Percentiles rank a stretch among this genome's conserved stretches.
Evolutionary conservation across 2,329 filamentous ascomycete species (phyloP).

Genomic region (Arachnomyces sp.): DNA sequence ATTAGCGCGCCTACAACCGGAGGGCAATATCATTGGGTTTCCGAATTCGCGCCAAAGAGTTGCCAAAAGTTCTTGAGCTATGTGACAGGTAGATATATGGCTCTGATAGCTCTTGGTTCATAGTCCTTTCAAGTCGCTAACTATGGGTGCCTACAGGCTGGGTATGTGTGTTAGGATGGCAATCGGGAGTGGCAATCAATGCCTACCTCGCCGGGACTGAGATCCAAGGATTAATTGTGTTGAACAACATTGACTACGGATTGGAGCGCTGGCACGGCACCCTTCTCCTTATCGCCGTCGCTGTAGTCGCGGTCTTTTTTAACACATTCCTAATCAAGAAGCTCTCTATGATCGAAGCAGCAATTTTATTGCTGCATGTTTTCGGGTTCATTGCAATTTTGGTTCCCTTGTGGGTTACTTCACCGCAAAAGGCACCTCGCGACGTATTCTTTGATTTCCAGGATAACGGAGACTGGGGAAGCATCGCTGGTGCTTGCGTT

Average conservation of each 20-base stretch:
- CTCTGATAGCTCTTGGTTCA: background rate
- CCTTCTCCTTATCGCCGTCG: slow-evolving; percentile 19
- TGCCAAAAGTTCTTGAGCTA: slow-evolving; percentile 29
- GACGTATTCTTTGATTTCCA: slow-evolving; percentile 20
- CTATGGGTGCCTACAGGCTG: slow-evolving; percentile 16
- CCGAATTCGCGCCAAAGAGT: slow-evolving; percentile 27
- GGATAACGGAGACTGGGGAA: slow-evolving; percentile 21
- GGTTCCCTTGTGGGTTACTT: slow-evolving; percentile 23
- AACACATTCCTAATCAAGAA: slow-evolving; percentile 21
- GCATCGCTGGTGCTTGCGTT: slow-evolving; percentile 20
- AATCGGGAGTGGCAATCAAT: slow-evolving; percentile 19
- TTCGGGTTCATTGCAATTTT: slow-evolving; percentile 26
- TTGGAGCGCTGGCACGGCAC: slow-evolving; percentile 25
- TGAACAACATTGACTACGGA: slow-evolving; percentile 21
- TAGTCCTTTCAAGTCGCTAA: background rate
- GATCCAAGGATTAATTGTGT: slow-evolving; percentile 26
- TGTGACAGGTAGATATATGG: slow-evolving; percentile 8
- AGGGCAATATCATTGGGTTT: slow-evolving; percentile 30
- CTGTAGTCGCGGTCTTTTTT: slow-evolving; percentile 19
- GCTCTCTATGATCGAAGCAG: slow-evolving; percentile 23
- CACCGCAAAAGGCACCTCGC: slow-evolving; percentile 17
- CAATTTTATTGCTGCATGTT: slow-evolving; percentile 25
- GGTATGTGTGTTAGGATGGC: slow-evolving; percentile 25
- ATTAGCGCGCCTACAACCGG: slow-evolving; percentile 31
- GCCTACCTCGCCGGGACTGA: slow-evolving; percentile 25